phyloP scores from a whole-genome alignment of 2,329 filamentous ascomycete genomes.

The Sporothrix mexicana region DNA sequence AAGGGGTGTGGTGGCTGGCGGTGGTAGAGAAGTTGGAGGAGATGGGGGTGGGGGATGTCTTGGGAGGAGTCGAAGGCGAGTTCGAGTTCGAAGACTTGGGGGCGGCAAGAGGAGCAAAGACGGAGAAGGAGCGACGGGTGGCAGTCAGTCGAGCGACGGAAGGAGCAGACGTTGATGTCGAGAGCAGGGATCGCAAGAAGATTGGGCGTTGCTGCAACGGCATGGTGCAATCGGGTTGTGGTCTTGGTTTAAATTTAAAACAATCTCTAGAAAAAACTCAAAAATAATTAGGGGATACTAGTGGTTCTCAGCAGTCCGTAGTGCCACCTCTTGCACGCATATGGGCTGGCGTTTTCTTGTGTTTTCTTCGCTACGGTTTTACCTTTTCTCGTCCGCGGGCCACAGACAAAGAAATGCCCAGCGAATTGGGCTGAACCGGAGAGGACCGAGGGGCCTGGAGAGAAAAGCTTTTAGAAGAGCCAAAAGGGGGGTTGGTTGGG shows the following conservation, averaged over 20 bases:
- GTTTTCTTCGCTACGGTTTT: not conserved
- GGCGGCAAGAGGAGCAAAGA: not conserved
- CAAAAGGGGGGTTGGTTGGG: not conserved
- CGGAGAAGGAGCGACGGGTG: not conserved
- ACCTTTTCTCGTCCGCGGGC: not conserved
- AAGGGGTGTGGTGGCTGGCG: not conserved
- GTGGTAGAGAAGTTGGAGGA: not conserved
- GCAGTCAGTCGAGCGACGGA: not conserved
- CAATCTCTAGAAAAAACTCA: too few relatives aligned
- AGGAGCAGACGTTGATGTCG: not conserved
- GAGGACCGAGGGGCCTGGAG: not conserved
- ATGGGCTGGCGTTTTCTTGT: not conserved
- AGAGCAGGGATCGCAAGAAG: conserved; percentile 7
- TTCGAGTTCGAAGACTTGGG: not conserved
- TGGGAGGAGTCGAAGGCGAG: not conserved
- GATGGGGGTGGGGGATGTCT: not conserved
- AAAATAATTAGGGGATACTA: too few relatives aligned
- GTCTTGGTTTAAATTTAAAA: too few relatives aligned
- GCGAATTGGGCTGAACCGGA: conserved; percentile 16
- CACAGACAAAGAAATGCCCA: not conserved
- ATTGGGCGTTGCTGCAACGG: conserved; percentile 15
- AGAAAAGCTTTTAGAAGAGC: not conserved
- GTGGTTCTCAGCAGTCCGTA: too few relatives aligned
- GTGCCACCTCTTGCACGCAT: too few relatives aligned
- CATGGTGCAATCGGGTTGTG: conserved; percentile 3